Evolutionary conservation across 1,284 basidiomycete species (phyloP).

Genomic region (Polyporus tsugae): DNA sequence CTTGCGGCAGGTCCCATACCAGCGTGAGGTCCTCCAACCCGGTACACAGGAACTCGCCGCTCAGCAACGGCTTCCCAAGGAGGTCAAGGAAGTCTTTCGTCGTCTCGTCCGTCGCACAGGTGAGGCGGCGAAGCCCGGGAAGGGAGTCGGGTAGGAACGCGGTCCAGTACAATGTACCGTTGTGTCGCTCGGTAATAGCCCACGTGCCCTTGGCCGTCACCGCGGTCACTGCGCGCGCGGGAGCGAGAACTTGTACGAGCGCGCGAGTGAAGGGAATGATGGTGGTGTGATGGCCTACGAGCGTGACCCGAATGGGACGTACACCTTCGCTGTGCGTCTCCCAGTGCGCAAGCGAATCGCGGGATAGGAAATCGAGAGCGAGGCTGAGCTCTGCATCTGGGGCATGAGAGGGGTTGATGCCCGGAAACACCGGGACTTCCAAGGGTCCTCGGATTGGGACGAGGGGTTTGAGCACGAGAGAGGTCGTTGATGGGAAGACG

Average conservation of each 20-base stretch:
- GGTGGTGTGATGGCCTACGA: not conserved
- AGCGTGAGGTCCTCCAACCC: not conserved
- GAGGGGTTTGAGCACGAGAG: not conserved
- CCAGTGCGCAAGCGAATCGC: not conserved
- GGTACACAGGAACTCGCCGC: not conserved
- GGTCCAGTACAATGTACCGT: not conserved
- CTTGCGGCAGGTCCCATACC: not conserved
- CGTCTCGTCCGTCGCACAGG: not conserved
- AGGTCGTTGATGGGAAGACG: not conserved
- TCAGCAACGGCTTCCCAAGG: not conserved
- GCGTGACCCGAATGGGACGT: not conserved
- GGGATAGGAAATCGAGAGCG: not conserved
- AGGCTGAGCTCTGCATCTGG: not conserved
- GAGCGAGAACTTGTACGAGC: not conserved
- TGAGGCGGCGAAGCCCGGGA: not conserved
- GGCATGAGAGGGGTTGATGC: not conserved
- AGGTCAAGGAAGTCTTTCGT: not conserved
- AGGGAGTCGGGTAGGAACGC: not conserved
- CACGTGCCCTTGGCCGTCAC: not conserved
- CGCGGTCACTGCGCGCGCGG: not conserved
- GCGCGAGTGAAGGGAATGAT: not conserved
- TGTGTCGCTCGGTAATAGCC: not conserved
- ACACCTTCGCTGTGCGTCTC: not conserved
- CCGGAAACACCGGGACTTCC: not conserved
- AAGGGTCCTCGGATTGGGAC: too few species aligned